Conservation (phyloP, 768 basidiomycete genomes). For the Boletus rubroflammeus region DNA sequence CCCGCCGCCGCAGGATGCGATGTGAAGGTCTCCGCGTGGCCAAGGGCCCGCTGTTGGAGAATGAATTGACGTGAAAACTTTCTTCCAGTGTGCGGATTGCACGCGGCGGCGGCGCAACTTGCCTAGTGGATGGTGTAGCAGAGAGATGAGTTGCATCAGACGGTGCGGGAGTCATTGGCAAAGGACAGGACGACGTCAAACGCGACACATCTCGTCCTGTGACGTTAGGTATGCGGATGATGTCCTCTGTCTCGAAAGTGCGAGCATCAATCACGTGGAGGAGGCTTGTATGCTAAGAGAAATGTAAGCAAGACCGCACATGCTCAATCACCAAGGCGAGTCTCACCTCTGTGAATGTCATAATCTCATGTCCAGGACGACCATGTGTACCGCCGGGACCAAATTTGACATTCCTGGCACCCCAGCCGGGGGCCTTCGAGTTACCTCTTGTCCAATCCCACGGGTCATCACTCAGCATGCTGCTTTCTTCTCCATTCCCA, state of each 20-base stretch:
- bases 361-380: conserved; percentile 59
- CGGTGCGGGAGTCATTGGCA: conserved; percentile 8
- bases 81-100: conserved; percentile 54
- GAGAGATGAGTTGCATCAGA: conserved; percentile 10
- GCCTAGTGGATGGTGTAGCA: conserved; percentile 14
- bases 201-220: conserved; percentile 16
- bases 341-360: conserved; percentile 87
- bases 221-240: conserved; percentile 53
- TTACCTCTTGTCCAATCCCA: conserved; percentile 64
- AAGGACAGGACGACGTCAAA: conserved; percentile 9
- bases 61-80: conserved; percentile 43
- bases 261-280: conserved; percentile 84
- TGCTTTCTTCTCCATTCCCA: conserved; percentile 41
- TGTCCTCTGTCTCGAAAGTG: conserved; percentile 77
- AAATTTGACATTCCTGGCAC: conserved; percentile 85
- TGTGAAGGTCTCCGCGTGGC: conserved; percentile 21
- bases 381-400: conserved; percentile 52
- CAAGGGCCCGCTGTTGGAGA: conserved; percentile 10
- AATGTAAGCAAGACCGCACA: conserved; percentile 6
- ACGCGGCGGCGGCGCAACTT: conserved; percentile 24
- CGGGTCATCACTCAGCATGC: conserved; percentile 59
- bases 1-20: conserved; percentile 18
- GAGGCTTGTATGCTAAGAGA: conserved; percentile 67
- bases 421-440: conserved; percentile 72
- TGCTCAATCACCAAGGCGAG: neutral